These are phyloP conservation scores for Dioscorea dumetorum DNA, from an alignment of 106 monocot genomes.

Conservation along the genomic window DNA sequence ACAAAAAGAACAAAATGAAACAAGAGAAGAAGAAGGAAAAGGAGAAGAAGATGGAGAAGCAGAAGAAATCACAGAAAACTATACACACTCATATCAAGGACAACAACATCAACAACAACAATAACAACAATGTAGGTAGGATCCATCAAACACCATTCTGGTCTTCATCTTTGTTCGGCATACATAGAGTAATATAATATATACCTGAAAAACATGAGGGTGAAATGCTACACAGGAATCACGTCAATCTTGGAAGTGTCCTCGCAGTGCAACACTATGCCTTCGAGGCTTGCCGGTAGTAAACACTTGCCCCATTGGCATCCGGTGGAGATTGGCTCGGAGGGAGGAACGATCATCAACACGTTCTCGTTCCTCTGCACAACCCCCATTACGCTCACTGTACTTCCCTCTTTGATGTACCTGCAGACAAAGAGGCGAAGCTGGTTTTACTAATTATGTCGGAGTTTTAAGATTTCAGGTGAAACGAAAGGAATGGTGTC, in stretches of 20 bases:
- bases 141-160: background rate
- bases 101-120: background rate
- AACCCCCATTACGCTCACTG: slow-evolving; percentile 47
- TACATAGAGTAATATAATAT: too few relatives aligned
- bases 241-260: slow-evolving; percentile 59
- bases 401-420: slow-evolving; percentile 58
- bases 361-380: slow-evolving; percentile 45
- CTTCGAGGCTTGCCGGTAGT: slow-evolving; percentile 43
- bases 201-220: background rate
- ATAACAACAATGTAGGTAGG: background rate
- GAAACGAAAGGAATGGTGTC: background rate
- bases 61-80: background rate
- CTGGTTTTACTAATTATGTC: background rate
- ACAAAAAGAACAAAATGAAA: background rate
- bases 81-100: slow-evolving; percentile 17
- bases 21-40: too few relatives aligned
- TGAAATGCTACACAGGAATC: slow-evolving; percentile 37
- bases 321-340: slow-evolving; percentile 48
- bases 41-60: too few relatives aligned
- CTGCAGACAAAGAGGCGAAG: slow-evolving; percentile 10
- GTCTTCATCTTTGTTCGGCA: too few relatives aligned
- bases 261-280: slow-evolving; percentile 52
- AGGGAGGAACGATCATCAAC: slow-evolving; percentile 45
- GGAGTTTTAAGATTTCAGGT: background rate
- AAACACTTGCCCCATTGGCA: slow-evolving; percentile 59